Base-by-base conservation (phyloP, 2,329 filamentous ascomycete genomes). In the Paecilomyces fulvus region DNA sequence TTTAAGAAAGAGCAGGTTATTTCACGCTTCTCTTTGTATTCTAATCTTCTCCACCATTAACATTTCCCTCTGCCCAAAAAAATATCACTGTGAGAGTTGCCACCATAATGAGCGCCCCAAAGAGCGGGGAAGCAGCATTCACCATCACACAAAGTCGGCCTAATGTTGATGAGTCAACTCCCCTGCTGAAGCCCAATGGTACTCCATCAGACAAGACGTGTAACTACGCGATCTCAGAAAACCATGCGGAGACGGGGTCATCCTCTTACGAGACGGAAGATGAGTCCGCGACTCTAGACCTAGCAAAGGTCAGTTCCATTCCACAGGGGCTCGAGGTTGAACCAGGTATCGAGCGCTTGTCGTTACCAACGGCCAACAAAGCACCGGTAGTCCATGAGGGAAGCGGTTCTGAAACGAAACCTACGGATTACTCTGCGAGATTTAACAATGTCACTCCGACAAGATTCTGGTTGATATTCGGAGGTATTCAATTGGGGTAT, bases 391-490 rank as follows among this genome's bases (percentile, higher is more conserved):
- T n/a, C 6, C 5, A 17, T 8, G 37, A 43, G 14, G n/a, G 14
- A 43, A 43, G 30, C 30, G 58, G 30, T 7, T 23, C 23, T 10
- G 49, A 49, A 6, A 49, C 56, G 20, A 58, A 64, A 8, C 60
- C 58, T 14, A 54, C 59, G 7, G 60, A 56, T 17, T 70, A 71
- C 54, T 64, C 64, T 7, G 58, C 66, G 8, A 68, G 70, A 11
- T 75, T 74, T 53, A 70, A 73, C 46, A 67, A 73, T 53, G 67
- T 75, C 11, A 70, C 69, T 0, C 69, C 70, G 1, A 62, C 63
- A 11, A 76, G 79, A 30, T 88, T 89, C 73, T 84, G 82, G 79
- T 66, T 83, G 58, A 81, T 87, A 56, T 88, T 87, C 65, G 62
- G 73, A 5, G 80, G 81, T 53, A 76, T 87, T 51, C 71, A 87